phyloP scores from a whole-genome alignment of 202 grass and related monocot species.

The Saccharum hybrid region DNA sequence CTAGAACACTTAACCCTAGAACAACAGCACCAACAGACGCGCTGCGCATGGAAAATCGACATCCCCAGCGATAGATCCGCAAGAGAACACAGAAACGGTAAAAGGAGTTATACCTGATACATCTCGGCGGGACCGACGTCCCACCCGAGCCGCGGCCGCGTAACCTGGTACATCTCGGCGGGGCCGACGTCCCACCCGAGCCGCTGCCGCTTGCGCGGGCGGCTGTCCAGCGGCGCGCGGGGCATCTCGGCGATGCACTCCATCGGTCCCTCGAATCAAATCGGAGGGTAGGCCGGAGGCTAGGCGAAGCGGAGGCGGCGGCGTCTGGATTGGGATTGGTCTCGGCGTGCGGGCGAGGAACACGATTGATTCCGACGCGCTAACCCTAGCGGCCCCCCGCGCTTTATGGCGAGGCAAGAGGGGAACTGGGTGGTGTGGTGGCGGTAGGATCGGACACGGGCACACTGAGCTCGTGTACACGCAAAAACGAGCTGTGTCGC shows the following conservation, averaged over 20 bases:
- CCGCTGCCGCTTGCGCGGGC: conserved; percentile 83
- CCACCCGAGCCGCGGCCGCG: conserved; percentile 83
- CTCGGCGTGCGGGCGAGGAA: neutral
- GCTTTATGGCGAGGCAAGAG: conserved; percentile 40
- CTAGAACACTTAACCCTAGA: too few species aligned
- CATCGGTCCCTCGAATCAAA: conserved; percentile 39
- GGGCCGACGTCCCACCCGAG: conserved; percentile 94
- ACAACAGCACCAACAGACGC: neutral
- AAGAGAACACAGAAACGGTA: neutral
- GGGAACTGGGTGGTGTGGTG: neutral
- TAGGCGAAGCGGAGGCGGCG: neutral
- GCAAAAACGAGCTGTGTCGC: neutral
- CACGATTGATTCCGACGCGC: neutral
- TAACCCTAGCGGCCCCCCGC: conserved; percentile 39
- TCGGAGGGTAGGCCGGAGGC: neutral
- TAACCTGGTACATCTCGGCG: conserved; percentile 45
- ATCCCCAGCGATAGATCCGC: neutral
- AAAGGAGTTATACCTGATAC: conserved; percentile 54
- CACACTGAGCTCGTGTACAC: neutral
- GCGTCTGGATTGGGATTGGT: neutral
- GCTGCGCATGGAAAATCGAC: neutral
- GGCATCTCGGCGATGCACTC: conserved; percentile 93
- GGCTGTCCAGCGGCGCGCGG: conserved; percentile 65
- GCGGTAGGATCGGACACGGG: neutral
- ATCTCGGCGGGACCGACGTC: conserved; percentile 78